These are phyloP conservation scores for Fraxinus baroniana DNA, from an alignment of 305 asterid genomes.

Conservation along the genomic window DNA sequence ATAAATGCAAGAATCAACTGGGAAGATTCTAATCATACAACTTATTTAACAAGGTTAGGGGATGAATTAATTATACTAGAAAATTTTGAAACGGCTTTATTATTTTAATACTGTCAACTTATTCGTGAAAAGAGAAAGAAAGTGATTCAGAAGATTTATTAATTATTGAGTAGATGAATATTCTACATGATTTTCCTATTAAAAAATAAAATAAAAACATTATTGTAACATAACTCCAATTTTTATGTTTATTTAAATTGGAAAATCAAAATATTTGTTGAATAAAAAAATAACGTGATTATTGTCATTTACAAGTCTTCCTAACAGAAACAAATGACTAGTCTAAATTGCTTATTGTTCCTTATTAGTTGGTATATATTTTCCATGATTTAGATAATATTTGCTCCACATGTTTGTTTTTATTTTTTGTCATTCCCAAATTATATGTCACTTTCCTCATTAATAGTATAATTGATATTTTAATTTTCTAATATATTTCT, in stretches of 20 bases:
- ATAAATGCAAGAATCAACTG: conserved; percentile 14
- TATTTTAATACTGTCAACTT: neutral
- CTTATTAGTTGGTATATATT: too few relatives aligned
- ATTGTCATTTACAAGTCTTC: too few relatives aligned
- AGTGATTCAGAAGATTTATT: conserved; percentile 12
- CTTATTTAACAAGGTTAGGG: neutral
- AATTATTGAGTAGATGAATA: neutral
- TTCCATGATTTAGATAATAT: too few relatives aligned
- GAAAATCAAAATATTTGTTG: neutral
- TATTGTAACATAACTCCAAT: neutral
- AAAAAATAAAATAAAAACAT: neutral
- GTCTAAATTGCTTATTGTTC: too few relatives aligned
- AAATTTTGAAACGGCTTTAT: conserved; percentile 20
- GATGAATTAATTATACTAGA: conserved; percentile 1
- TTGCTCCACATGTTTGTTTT: too few relatives aligned
- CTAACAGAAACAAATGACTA: too few relatives aligned
- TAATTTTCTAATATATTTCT: too few relatives aligned
- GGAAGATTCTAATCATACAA: conserved; percentile 17
- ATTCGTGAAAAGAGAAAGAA: neutral
- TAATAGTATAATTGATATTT: too few relatives aligned
- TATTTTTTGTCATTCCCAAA: too few relatives aligned
- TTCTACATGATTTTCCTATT: neutral
- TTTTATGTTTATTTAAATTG: neutral
- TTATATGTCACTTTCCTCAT: too few relatives aligned
- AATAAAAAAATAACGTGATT: neutral